These are phyloP conservation scores for Codiaeum variegatum DNA, from an alignment of 441 rosid genomes.

Conservation along the genomic window DNA sequence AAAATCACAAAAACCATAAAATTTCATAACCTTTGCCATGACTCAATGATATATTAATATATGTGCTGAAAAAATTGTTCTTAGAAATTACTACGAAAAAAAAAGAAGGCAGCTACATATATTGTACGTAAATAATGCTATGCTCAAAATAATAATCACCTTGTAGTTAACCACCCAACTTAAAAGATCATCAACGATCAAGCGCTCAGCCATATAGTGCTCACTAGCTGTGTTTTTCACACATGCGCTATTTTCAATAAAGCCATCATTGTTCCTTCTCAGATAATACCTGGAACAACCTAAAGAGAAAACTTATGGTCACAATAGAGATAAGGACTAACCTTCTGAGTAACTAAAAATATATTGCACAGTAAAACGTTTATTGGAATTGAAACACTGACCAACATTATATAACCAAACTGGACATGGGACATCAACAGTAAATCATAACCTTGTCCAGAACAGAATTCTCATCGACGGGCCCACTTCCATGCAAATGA, in stretches of 20 bases:
- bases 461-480: slow-evolving; percentile 71
- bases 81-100: neutral
- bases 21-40: slow-evolving; percentile 1
- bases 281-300: slow-evolving; percentile 99
- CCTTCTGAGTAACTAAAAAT: neutral
- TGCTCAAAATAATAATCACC: slow-evolving; percentile 37
- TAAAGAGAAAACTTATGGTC: slow-evolving; percentile 28
- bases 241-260: slow-evolving; percentile 84
- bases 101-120: neutral
- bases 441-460: slow-evolving; percentile 74
- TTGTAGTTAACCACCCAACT: slow-evolving; percentile 84
- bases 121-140: neutral
- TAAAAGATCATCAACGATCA: slow-evolving; percentile 82
- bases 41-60: neutral
- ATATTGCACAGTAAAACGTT: neutral
- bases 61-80: neutral
- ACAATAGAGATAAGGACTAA: slow-evolving; percentile 1
- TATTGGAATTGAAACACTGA: neutral
- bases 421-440: slow-evolving; percentile 6
- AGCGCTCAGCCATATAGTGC: slow-evolving; percentile 92
- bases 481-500: slow-evolving; percentile 90
- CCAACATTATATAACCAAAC: slow-evolving; percentile 8
- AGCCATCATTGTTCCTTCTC: slow-evolving; percentile 82
- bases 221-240: slow-evolving; percentile 95
- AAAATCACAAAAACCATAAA: neutral